Base-by-base conservation (phyloP, 768 basidiomycete species). In the Vishniacozyma victoriae region DNA sequence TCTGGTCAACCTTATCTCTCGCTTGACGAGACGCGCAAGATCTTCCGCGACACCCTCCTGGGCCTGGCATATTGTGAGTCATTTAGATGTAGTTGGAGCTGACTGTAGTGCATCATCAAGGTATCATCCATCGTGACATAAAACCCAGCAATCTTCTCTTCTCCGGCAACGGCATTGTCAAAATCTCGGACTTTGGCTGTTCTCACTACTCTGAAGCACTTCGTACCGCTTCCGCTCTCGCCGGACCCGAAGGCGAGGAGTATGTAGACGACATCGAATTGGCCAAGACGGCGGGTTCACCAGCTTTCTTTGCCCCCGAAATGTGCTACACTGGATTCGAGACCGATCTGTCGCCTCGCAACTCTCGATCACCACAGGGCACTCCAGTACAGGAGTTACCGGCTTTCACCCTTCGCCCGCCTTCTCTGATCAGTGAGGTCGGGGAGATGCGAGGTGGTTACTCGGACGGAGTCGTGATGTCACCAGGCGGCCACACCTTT, bases 71-170 rank as follows among this genome's bases (percentile, higher is more conserved):
- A 97, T 71, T 76, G 93, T 95, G 62, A 63, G 93, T 80, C 18
- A 16, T 35, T 40, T 25, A 14, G 15, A 13, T 46, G 25, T 44
- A 40, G 22, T n/a, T 44, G 27, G 39, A 24, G 37, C 27, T 41
- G 24, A 27, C 7, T 48, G n/a, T 64, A 97, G 93, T 99, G 1
- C 95, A 99, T 69, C 81, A 85, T 63, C 91, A 97, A 67, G 95
- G 93, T 19, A 97, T 99, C 71, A 96, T 99, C 41, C 95, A 99
- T 74, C 87, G 95, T 48, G 95, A 99, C 74, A 97, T 99, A 76
- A 99, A 99, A 69, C 95, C 95, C 22, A 88, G 91, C 38, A 99
- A 99, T 72, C 82, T 99, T 19, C 79, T 99, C 23, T 90, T 87
- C 83, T 85, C 86, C 2, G 78, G 79, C 22, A 86, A 93, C 74